Evolutionary conservation across 208 protist species (phyloP), one percentile per base, ranked within the genome.

Genomic region (Trypanosoma theileri): DNA sequence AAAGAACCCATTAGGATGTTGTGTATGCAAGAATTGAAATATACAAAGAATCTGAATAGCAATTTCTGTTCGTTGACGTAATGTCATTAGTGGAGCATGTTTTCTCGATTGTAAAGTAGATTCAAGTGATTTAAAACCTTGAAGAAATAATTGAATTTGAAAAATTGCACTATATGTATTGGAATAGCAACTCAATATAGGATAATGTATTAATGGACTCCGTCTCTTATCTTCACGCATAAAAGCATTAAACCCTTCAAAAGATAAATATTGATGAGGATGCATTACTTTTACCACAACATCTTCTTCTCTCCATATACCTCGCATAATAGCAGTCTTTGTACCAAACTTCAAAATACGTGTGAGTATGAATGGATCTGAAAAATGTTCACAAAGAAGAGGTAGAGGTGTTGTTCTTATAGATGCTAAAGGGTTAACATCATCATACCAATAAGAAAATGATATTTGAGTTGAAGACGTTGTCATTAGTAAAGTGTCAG

Each of bases 131-230:
- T 45, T 11, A 28, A 46, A 56, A 31, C 21, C 65, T 3, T 17
- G 35, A 46, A 70, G 44, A 55, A 62, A 60, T 0, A 7, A 13
- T 52, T 70, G 56, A 28, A 70, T 24, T 55, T 70, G 65, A 56
- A 70, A 70, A n/a, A 61, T 70, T 19, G 54, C 68, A 46, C 58
- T 55, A 46, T 70, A 62, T 22, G 4, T 62, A 2, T 11, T 31
- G 31, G 65, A 70, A 35, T 62, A 70, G 31, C 65, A 70, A 54
- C 65, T 70, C 24, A 70, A 70, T 2, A 17, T 28, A 26, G 65
- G 65, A 44, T 70, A 70, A 54, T 70, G 65, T 48, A 70, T 70
- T 13, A 70, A 19, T 35, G 65, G 65, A 22, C 44, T 63, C 13
- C 56, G 54, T 28, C 8, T 48, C 10, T 13, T 54, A 11, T 16